Evolutionary conservation across 345 rosid genomes (phyloP), one percentile per base, ranked within the genome.

Genomic region (Stellera chamaejasme): DNA sequence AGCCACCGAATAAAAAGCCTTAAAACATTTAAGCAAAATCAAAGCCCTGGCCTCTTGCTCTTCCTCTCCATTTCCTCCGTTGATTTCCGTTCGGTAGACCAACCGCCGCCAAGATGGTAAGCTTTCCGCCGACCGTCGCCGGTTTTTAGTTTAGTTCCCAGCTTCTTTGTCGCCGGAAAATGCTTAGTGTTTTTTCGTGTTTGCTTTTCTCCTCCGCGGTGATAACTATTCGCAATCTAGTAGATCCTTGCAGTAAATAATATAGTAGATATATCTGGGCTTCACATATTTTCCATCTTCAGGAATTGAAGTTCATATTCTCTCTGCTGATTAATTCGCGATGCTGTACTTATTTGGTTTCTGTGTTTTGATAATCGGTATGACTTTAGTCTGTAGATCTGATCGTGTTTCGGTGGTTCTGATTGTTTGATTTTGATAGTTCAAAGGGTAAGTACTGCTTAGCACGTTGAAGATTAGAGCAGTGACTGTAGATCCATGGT

Each of bases 1-100:
- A 28, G 32, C 16, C 51, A 47, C 57, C 71, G 59, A 27, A 47
- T 68, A 62, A 68, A 46, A 57, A 54, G 15, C 16, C 58, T 62
- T 50, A 47, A 47, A 45, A 13, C 48, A 11, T 55, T 12, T 10
- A 7, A 2, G 12, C 51, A 7, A 13, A 0, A 13, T 56, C 71
- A 53, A 59, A 52, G 62, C 45, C 14, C 25, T 46, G 49, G 45
- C 58, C 27, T 14, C 19, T 39, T 27, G 19, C 43, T 51, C 48
- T 60, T 58, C 14, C 52, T 23, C 26, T 28, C 45, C 27, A 6
- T 10, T 59, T 39, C 46, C 19, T 41, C 58, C 61, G 61, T 25
- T 27, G 55, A 45, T 67, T 26, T 5, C 32, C 13, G 13, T 55
- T 19, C 23, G 23, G 23, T 13, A 53, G 27, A 56, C 3, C 10